Percentiles rank a stretch among this genome's conserved stretches.
Conservation (phyloP, 208 protist genomes). For the Tritrichomonas musculus region DNA sequence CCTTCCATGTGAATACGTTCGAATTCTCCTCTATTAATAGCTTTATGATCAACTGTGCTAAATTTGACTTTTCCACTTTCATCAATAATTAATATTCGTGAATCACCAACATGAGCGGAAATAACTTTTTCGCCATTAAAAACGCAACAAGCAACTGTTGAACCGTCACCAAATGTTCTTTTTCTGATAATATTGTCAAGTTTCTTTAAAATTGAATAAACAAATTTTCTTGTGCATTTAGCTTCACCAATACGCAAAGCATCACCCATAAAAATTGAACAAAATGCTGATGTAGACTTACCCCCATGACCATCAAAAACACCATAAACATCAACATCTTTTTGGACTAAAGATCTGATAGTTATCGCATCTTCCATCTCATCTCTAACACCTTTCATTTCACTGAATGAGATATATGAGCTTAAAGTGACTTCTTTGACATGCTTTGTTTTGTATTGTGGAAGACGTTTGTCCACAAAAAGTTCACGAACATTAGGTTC, state of each 20-base stretch:
- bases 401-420: background rate
- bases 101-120: background rate
- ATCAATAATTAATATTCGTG: background rate
- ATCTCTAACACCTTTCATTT: background rate
- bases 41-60: background rate
- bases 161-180: background rate
- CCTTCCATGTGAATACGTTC: background rate
- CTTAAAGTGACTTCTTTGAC: too few species aligned
- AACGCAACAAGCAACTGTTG: background rate
- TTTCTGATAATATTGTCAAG: background rate
- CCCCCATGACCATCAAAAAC: background rate
- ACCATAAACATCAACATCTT: background rate
- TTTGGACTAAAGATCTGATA: too few species aligned
- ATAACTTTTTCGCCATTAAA: background rate
- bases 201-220: background rate
- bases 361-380: background rate
- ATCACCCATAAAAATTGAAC: too few species aligned
- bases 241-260: too few species aligned
- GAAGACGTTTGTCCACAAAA: too few species aligned
- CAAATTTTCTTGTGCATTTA: background rate
- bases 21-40: background rate
- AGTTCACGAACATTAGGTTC: too few species aligned
- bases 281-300: background rate
- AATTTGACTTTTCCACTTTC: background rate
- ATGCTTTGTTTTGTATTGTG: too few species aligned